Evolutionary conservation across 2,329 filamentous ascomycete genomes (phyloP), one percentile per base, ranked within the genome.

Genomic region (Alternaria triticimaculans): DNA sequence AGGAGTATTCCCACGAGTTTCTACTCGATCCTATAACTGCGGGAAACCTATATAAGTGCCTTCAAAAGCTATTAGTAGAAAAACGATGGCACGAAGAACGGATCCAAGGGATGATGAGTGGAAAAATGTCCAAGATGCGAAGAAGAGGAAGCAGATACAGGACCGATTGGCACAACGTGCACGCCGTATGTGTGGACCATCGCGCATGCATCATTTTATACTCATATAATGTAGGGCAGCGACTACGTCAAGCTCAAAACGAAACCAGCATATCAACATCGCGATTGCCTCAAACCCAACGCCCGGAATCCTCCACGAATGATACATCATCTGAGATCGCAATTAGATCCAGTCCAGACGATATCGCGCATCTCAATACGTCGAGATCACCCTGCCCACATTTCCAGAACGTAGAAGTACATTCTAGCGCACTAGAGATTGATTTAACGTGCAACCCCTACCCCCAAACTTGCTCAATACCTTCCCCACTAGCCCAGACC

Each of bases 71-170:
- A n/a, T 7, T 30, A 18, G 25, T 10, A 8, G 4, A 20, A 6
- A 18, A n/a, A 51, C 2, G 15, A 76, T 73, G 72, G 66, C 67
- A n/a, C 68, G 65, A 25, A 65, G 66, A 61, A 73, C 67, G 10
- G 60, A 62, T 20, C 70, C 72, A 1, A 70, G 67, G 33, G 71
- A 74, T 12, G 74, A 78, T 30, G 61, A 73, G 25, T 82, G 80
- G 79, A 73, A 74, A 37, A 70, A 73, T 18, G 73, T 80, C 25
- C 59, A 75, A 48, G 78, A 81, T 59, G 73, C 77, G 5, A 78
- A 74, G 62, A 76, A 80, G 61, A 70, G 80, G 43, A 81, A 82
- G 67, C 75, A 79, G 54, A 80, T 81, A n/a, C 79, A 81, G 67
- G 79, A 81, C 66, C 71, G 78, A 48, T 63, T 81, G 45, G 80